phyloP scores from a whole-genome alignment of 1,284 basidiomycete genomes.

The Tilletia indica region DNA sequence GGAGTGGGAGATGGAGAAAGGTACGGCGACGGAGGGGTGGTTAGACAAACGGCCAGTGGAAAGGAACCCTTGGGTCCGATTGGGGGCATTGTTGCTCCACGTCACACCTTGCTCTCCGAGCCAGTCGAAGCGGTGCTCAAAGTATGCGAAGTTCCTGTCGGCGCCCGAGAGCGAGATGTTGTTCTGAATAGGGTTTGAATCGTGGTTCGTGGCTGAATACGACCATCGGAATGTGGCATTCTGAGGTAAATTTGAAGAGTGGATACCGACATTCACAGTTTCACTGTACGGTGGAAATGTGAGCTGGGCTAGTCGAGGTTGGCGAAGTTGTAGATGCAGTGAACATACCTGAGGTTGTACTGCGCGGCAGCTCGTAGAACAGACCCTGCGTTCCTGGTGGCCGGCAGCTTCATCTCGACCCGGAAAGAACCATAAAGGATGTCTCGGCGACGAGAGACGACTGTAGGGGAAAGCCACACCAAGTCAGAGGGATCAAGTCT shows the following conservation, averaged over 20 bases:
- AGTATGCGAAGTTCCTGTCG: conserved; percentile 26
- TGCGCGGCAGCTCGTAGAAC: conserved; percentile 37
- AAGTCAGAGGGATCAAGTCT: neutral
- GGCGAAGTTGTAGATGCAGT: neutral
- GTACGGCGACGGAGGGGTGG: conserved; percentile 31
- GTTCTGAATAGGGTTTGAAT: conserved; percentile 29
- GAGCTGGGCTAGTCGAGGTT: neutral
- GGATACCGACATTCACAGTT: conserved; percentile 32
- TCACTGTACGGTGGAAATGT: conserved; percentile 22
- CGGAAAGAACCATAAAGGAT: conserved; percentile 49
- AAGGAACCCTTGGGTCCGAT: conserved; percentile 31
- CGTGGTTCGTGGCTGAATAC: conserved; percentile 34
- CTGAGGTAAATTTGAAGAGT: conserved; percentile 18
- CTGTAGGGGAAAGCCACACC: neutral
- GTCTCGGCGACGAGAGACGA: conserved; percentile 35
- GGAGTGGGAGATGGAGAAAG: conserved; percentile 39
- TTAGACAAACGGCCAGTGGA: conserved; percentile 29
- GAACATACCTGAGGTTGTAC: conserved; percentile 28
- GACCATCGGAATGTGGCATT: conserved; percentile 40
- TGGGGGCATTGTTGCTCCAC: conserved; percentile 38
- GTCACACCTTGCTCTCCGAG: conserved; percentile 28
- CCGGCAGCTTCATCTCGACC: conserved; percentile 33
- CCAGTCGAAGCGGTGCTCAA: conserved; percentile 50
- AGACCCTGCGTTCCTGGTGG: conserved; percentile 28
- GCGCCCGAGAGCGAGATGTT: conserved; percentile 32